phyloP scores from a whole-genome alignment of 768 basidiomycete genomes.

The Crucibulum laeve region DNA sequence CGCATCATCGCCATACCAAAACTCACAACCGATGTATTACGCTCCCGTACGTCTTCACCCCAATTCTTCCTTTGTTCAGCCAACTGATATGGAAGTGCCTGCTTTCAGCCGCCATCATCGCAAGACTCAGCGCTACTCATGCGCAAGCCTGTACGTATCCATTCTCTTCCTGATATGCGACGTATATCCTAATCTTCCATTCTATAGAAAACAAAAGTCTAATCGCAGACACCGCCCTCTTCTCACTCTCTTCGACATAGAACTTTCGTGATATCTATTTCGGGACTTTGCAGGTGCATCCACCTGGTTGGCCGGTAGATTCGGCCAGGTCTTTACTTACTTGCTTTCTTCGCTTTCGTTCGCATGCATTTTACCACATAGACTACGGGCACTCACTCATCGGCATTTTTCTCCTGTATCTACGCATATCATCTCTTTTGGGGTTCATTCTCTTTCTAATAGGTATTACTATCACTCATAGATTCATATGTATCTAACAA shows the following conservation, averaged over 20 bases:
- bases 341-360: conserved; percentile 7
- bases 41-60: conserved; percentile 28
- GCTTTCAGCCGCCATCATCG: conserved; percentile 27
- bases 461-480: conserved; percentile 18
- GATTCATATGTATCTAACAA: conserved; percentile 7
- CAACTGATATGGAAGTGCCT: background rate
- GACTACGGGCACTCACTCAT: conserved; percentile 6
- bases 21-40: conserved; percentile 26
- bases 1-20: conserved; percentile 30
- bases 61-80: background rate
- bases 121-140: conserved; percentile 52
- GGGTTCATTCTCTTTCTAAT: conserved; percentile 14
- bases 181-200: conserved; percentile 6
- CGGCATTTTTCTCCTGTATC: conserved; percentile 9
- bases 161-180: conserved; percentile 15
- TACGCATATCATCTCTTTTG: conserved; percentile 13
- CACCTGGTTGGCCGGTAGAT: background rate
- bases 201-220: conserved; percentile 22
- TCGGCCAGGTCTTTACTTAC: background rate
- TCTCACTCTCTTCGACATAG: conserved; percentile 1
- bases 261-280: conserved; percentile 7
- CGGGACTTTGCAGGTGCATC: conserved; percentile 2
- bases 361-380: conserved; percentile 17
- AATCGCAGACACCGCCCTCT: conserved; percentile 13
- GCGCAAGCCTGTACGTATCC: conserved; percentile 45